Percentiles rank a stretch among this genome's conserved stretches.
These are phyloP conservation scores for Beauveria sp. DNA, from an alignment of 2,329 filamentous ascomycete genomes.

Conservation along the genomic window DNA sequence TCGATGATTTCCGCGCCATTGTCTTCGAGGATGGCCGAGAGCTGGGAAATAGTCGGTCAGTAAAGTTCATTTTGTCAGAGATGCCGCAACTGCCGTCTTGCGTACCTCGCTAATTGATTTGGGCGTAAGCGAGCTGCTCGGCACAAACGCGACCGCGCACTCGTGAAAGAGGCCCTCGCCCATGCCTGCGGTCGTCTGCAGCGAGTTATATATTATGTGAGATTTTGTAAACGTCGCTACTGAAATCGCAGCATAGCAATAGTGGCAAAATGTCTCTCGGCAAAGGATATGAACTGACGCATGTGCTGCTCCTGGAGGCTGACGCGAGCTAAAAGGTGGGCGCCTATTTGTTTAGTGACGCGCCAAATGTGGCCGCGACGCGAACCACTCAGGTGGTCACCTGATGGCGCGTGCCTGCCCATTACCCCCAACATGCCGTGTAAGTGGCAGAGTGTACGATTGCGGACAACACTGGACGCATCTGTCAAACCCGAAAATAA, in stretches of 20 bases:
- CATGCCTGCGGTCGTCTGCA: conserved; percentile 18
- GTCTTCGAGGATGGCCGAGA: conserved; percentile 35
- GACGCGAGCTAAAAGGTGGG: neutral
- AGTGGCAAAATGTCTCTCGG: neutral
- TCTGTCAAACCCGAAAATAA: no score
- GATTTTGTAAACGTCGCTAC: neutral
- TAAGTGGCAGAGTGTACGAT: no score
- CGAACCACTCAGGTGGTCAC: conserved; percentile 30
- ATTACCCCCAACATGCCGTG: neutral
- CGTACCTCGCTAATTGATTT: conserved; percentile 34
- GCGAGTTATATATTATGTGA: no score
- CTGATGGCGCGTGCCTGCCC: conserved; percentile 17
- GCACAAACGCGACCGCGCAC: conserved; percentile 39
- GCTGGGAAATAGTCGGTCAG: conserved; percentile 20
- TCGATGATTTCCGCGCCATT: conserved; percentile 45
- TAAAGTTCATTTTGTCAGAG: neutral
- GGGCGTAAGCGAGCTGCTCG: conserved; percentile 31
- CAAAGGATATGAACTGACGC: neutral
- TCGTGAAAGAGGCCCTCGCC: conserved; percentile 31
- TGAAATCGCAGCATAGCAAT: neutral
- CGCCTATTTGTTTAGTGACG: conserved; percentile 13
- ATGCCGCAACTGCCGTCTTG: neutral
- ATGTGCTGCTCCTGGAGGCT: neutral
- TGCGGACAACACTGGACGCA: no score
- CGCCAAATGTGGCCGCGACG: conserved; percentile 20